Conservation (phyloP, 176 grass and related monocot species). For the Bothriochloa decipiens region DNA sequence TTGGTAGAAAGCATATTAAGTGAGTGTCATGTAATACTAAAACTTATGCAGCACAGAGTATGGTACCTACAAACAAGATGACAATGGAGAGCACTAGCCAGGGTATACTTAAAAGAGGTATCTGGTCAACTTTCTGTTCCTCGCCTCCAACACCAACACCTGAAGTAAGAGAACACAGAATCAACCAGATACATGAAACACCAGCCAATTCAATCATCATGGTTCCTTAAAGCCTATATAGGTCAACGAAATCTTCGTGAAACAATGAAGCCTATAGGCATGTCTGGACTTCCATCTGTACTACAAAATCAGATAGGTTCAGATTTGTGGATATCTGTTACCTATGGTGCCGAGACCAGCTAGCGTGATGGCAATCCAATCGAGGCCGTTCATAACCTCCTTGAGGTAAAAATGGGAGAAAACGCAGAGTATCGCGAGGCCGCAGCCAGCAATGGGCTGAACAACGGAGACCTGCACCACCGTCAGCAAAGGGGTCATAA, state of each 20-base stretch:
- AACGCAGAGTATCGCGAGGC: conserved; percentile 89
- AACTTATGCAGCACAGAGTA: conserved; percentile 52
- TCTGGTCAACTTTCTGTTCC: conserved; percentile 78
- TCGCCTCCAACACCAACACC: conserved; percentile 97
- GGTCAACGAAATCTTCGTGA: not conserved
- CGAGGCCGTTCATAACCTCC: conserved; percentile 94
- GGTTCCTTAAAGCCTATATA: not conserved
- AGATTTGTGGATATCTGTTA: conserved; percentile 26
- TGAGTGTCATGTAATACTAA: not conserved
- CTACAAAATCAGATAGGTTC: not conserved
- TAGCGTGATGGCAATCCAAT: conserved; percentile 88
- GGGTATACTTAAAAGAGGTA: conserved; percentile 83
- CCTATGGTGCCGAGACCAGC: conserved; percentile 94
- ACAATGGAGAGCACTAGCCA: conserved; percentile 74
- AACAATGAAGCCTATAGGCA: not conserved
- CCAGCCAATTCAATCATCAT: not conserved
- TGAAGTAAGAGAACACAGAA: conserved; percentile 43
- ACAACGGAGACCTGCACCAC: conserved; percentile 81
- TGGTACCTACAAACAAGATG: conserved; percentile 99
- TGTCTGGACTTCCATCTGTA: conserved; percentile 8
- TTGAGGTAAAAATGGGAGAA: conserved; percentile 98
- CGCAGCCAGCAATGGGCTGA: conserved; percentile 94
- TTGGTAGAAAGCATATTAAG: not conserved
- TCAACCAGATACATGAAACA: not conserved
- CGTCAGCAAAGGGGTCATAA: not conserved